A percentile compares a stretch with the other conserved stretches of the same genome.
Evolutionary conservation across 495 filamentous ascomycete species (phyloP).

Genomic region (Copromyces sp.): DNA sequence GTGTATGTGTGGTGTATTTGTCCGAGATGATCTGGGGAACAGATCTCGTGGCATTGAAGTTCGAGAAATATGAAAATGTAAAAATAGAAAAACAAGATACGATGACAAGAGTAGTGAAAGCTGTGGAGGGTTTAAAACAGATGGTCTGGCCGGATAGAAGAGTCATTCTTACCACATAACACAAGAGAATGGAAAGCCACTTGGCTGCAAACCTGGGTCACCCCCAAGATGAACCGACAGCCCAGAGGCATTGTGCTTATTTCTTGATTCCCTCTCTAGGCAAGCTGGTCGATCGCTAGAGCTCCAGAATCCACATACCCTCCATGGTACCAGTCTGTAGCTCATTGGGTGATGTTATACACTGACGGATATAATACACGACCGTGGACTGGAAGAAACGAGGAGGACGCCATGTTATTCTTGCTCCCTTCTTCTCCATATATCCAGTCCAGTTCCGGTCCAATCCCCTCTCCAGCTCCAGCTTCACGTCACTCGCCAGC

Average conservation of each 20-base stretch:
- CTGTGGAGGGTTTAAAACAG: neutral
- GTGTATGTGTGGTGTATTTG: neutral
- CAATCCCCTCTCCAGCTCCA: neutral
- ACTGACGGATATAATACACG: slow-evolving; percentile 10
- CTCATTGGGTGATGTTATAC: slow-evolving; percentile 4
- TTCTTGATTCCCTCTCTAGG: neutral
- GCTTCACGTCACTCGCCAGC: neutral
- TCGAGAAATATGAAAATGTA: neutral
- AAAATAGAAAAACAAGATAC: neutral
- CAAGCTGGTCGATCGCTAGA: neutral
- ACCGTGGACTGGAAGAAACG: neutral
- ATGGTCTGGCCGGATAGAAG: neutral
- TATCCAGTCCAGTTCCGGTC: neutral
- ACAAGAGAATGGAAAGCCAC: neutral
- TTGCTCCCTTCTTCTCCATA: neutral
- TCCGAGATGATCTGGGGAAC: neutral
- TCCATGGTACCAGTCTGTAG: neutral
- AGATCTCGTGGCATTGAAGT: neutral
- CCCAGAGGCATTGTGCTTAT: slow-evolving; percentile 1
- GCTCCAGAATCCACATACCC: neutral
- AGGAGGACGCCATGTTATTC: neutral
- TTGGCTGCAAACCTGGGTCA: neutral
- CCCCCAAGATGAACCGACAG: neutral
- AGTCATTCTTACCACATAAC: neutral
- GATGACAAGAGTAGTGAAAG: neutral